Percentiles rank a stretch among this genome's conserved stretches.
phyloP scores from a whole-genome alignment of 768 basidiomycete species.

The Mycena vulgaris region DNA sequence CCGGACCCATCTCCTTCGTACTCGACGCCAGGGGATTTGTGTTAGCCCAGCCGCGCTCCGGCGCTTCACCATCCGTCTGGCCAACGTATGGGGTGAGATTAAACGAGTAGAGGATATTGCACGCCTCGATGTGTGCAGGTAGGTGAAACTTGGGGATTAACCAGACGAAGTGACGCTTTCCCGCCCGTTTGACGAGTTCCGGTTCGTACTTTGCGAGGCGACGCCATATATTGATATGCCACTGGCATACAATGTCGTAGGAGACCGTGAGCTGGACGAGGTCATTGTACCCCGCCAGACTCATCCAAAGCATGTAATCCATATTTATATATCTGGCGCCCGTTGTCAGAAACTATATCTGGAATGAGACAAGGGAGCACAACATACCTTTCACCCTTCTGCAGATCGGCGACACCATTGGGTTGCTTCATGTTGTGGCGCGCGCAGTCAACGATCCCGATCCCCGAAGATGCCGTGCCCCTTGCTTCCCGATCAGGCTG shows the following conservation, averaged over 20 bases:
- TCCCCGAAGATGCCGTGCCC: constrained; percentile 26
- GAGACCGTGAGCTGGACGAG: constrained; percentile 36
- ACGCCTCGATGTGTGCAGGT: constrained; percentile 40
- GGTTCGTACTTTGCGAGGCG: constrained; percentile 33
- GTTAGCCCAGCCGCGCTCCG: constrained; percentile 49
- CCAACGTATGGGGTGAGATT: constrained; percentile 50
- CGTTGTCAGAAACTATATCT: not conserved
- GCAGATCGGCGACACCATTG: constrained; percentile 30
- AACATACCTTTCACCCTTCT: constrained; percentile 38
- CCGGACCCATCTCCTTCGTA: constrained; percentile 57
- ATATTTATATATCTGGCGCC: constrained; percentile 14
- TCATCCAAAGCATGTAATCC: constrained; percentile 40
- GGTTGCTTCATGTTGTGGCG: constrained; percentile 34
- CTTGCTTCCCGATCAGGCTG: constrained; percentile 9
- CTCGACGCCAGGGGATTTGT: constrained; percentile 50
- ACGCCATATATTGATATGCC: constrained; percentile 34
- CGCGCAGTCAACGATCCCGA: constrained; percentile 31
- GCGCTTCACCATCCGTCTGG: constrained; percentile 52
- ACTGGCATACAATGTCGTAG: constrained; percentile 45
- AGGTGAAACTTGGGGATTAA: constrained; percentile 47
- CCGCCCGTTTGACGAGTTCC: not conserved
- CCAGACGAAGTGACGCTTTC: constrained; percentile 17
- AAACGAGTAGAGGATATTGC: constrained; percentile 39
- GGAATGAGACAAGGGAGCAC: no score
- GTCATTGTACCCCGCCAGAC: constrained; percentile 25